phyloP scores from a whole-genome alignment of 2,329 filamentous ascomycete species.

The Xylariaceae sp. region DNA sequence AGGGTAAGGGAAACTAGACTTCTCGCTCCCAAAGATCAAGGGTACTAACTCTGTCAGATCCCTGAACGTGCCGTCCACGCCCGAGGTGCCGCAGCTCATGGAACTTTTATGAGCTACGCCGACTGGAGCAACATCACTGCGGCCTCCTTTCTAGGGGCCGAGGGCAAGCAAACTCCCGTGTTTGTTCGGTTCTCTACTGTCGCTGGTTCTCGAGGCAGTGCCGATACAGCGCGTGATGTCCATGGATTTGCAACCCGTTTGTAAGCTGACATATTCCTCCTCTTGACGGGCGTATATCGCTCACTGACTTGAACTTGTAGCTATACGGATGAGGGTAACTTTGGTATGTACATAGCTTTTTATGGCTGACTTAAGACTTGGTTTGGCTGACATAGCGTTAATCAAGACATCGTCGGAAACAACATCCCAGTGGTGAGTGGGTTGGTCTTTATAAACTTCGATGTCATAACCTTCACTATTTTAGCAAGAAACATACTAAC shows the following conservation, averaged over 20 bases:
- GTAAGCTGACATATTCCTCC: constrained; percentile 18
- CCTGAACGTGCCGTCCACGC: constrained; percentile 40
- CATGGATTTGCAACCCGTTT: constrained; percentile 61
- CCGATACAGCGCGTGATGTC: constrained; percentile 59
- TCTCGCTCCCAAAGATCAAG: not conserved
- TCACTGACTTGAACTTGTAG: too few species aligned
- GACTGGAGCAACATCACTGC: constrained; percentile 60
- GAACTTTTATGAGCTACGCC: constrained; percentile 56
- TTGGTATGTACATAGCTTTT: constrained; percentile 47
- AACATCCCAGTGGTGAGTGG: constrained; percentile 21
- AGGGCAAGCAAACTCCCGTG: constrained; percentile 52
- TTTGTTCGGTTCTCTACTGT: constrained; percentile 62
- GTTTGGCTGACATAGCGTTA: too few species aligned
- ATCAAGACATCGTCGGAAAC: constrained; percentile 20
- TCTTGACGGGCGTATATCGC: constrained; percentile 12
- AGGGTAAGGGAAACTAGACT: constrained; percentile 48
- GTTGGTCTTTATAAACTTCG: too few species aligned
- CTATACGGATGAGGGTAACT: constrained; percentile 64
- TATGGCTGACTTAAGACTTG: too few species aligned
- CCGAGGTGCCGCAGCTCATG: constrained; percentile 55
- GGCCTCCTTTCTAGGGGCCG: constrained; percentile 51
- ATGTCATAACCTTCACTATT: not conserved
- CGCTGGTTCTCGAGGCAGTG: constrained; percentile 54
- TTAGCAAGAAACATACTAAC: not conserved
- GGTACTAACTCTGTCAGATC: constrained; percentile 19